These are phyloP conservation scores for Dendrothele bispora DNA, from an alignment of 768 basidiomycete genomes.

Conservation along the genomic window DNA sequence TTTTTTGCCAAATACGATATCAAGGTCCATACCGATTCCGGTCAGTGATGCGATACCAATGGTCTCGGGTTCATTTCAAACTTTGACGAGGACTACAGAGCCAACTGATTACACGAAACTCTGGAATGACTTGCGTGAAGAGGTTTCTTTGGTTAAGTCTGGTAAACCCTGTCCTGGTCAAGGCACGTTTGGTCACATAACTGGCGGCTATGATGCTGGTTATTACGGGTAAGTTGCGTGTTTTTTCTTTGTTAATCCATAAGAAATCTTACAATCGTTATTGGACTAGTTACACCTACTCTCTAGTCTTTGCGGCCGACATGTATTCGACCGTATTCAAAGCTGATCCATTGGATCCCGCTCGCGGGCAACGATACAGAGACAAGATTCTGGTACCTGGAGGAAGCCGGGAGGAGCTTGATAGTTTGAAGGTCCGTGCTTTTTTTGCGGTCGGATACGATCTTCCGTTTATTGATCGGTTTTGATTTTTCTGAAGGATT, in stretches of 20 bases:
- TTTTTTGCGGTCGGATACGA: not conserved
- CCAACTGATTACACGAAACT: conserved; percentile 72
- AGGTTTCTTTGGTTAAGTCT: conserved; percentile 68
- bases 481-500: conserved; percentile 55
- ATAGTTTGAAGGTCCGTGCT: conserved; percentile 64
- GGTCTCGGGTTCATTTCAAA: conserved; percentile 1
- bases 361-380: conserved; percentile 66
- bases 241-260: not conserved
- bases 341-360: conserved; percentile 69
- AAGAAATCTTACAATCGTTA: not conserved
- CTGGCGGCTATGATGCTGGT: conserved; percentile 68
- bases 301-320: conserved; percentile 61
- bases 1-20: conserved; percentile 84
- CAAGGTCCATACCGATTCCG: conserved; percentile 70
- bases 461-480: not conserved
- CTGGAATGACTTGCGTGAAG: conserved; percentile 74
- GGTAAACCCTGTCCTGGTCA: conserved; percentile 66
- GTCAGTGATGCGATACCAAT: conserved; percentile 33
- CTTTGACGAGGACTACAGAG: conserved; percentile 31
- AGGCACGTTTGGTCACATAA: conserved; percentile 74
- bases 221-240: conserved; percentile 58
- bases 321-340: conserved; percentile 82
- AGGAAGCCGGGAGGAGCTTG: conserved; percentile 77
- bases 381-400: conserved; percentile 74
- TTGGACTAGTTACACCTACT: conserved; percentile 59